These are phyloP conservation scores for Leccinum glutinopallens DNA, from an alignment of 1,284 basidiomycete genomes.

Conservation along the genomic window DNA sequence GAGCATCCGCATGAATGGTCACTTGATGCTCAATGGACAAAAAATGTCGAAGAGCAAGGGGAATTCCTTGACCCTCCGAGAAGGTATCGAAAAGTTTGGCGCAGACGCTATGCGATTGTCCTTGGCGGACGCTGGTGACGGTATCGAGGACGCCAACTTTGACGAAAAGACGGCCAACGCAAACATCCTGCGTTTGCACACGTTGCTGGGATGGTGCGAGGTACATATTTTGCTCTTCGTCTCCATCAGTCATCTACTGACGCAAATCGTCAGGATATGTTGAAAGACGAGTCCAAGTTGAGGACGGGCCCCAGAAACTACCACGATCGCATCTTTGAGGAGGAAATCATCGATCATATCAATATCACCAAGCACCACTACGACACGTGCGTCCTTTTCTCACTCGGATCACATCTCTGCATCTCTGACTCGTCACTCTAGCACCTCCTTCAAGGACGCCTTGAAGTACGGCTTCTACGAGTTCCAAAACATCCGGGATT, in stretches of 20 bases:
- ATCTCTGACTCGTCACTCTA: slow-evolving; percentile 36
- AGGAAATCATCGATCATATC: slow-evolving; percentile 80
- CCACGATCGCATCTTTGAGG: slow-evolving; percentile 89
- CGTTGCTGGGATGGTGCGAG: slow-evolving; percentile 90
- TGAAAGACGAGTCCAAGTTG: slow-evolving; percentile 67
- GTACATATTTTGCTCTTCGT: slow-evolving; percentile 43
- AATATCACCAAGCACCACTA: slow-evolving; percentile 80
- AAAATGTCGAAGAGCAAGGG: slow-evolving; percentile 99
- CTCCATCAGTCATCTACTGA: slow-evolving; percentile 12
- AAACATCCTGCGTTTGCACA: slow-evolving; percentile 93
- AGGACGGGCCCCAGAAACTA: slow-evolving; percentile 69
- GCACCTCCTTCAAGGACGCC: slow-evolving; percentile 94
- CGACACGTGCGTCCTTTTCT: slow-evolving; percentile 62
- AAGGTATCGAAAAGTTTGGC: slow-evolving; percentile 85
- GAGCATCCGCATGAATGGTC: slow-evolving; percentile 94
- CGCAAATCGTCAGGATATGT: slow-evolving; percentile 63
- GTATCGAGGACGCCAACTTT: slow-evolving; percentile 97
- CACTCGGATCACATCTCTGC: neutral
- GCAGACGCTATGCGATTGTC: slow-evolving; percentile 91
- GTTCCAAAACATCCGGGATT: slow-evolving; percentile 89
- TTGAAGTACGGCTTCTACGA: slow-evolving; percentile 97
- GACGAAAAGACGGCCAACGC: slow-evolving; percentile 99
- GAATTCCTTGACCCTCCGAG: slow-evolving; percentile 84
- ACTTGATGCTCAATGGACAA: slow-evolving; percentile 97
- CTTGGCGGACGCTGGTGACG: slow-evolving; percentile 96